These are phyloP conservation scores for Phytophthora aleatoria DNA, from an alignment of 352 stramenopile species.

Conservation along the genomic window DNA sequence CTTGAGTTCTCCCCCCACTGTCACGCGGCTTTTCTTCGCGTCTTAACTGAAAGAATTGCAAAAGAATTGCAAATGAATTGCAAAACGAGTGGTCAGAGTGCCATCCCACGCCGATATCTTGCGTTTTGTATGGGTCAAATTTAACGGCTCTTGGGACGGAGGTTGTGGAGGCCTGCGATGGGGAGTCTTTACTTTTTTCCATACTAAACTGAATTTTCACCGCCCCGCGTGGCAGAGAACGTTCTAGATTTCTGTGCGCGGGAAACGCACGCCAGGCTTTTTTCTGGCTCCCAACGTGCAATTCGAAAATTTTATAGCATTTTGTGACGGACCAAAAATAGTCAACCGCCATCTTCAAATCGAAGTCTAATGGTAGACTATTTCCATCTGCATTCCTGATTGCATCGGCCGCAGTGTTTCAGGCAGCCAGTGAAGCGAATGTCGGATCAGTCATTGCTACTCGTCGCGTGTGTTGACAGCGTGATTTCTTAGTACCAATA, in stretches of 20 bases:
- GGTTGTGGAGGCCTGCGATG: slow-evolving; percentile 14
- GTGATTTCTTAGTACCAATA: no score
- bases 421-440: no score
- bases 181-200: neutral
- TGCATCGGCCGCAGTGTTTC: no score
- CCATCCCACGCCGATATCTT: slow-evolving; percentile 6
- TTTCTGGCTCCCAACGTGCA: slow-evolving; percentile 29
- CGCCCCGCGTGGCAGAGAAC: slow-evolving; percentile 16
- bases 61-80: slow-evolving; percentile 54
- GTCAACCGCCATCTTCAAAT: neutral
- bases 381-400: no score
- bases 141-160: slow-evolving; percentile 29
- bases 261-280: slow-evolving; percentile 35
- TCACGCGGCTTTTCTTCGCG: slow-evolving; percentile 37
- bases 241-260: slow-evolving; percentile 42
- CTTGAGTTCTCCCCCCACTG: slow-evolving; percentile 33
- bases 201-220: slow-evolving; percentile 4
- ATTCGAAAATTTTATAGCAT: slow-evolving; percentile 12
- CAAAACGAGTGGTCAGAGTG: slow-evolving; percentile 42
- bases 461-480: no score
- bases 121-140: slow-evolving; percentile 27
- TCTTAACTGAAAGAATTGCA: slow-evolving; percentile 39
- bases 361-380: no score
- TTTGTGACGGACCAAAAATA: slow-evolving; percentile 5
- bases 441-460: no score